Base-by-base conservation (phyloP, 441 rosid genomes). In the Kokia cookei region DNA sequence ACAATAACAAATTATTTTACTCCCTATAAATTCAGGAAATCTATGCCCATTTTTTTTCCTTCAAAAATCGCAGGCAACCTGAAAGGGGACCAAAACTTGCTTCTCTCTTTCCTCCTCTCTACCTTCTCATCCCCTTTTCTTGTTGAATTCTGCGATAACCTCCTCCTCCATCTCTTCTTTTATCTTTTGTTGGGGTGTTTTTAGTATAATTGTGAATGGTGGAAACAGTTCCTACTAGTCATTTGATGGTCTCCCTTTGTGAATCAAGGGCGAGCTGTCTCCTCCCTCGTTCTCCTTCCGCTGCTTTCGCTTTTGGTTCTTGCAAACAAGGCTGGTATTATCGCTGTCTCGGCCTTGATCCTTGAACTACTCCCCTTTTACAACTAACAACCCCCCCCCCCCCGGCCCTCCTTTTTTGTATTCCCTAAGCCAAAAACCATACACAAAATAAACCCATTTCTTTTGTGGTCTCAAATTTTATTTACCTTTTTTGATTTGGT, bases 281-380 rank as follows among this genome's bases (percentile, higher is more conserved):
- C 73, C 74, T 82, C 57, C 73, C 81, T 65, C 74, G 73, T 58
- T 79, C 86, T 1, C 19, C 78, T 0, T 80, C 86, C 67, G 82
- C 84, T 81, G 87, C 87, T 79, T 93, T 87, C 78, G 84, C 96
- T 40, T 95, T 92, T 80, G 98, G 93, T 17, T 93, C 96, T 60
- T 92, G 99, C 93, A 96, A 89, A 80, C 91, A 91, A 82, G 95
- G 91, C 93, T 96, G 98, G 98, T 96, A 90, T 92, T 91, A 83
- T 54, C 97, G 97, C 89, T 91, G 99, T 90, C 81, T 86, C 75
- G 96, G 97, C 80, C 79, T 91, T 84, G 97, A 96, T 91, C 99
- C 99, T 70, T 92, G 83, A 43, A 45, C 7, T 13, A 6, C 24
- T 12, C 51, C 85, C 76, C 43, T 15, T 14, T n/a, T 4, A 7